phyloP scores from a whole-genome alignment of 371 early-diverging fungal species.

The Batrachochytrium dendrobatidis region DNA sequence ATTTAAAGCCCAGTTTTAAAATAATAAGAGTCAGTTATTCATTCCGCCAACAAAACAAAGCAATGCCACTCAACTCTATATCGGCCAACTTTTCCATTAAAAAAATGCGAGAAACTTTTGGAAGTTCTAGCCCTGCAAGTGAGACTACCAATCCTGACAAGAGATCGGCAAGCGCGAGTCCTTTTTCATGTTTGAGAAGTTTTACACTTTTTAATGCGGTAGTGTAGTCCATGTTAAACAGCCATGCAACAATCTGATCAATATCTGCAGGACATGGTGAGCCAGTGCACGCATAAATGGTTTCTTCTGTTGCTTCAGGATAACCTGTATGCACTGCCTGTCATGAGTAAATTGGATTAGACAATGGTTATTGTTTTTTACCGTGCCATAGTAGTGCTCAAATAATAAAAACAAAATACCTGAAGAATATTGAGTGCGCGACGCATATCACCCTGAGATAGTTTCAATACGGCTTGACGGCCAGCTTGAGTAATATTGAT shows the following conservation, averaged over 20 bases:
- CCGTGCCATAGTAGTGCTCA: conserved; percentile 93
- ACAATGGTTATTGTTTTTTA: conserved; percentile 8
- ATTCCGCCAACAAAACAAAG: conserved; percentile 3
- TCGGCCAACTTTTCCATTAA: conserved; percentile 75
- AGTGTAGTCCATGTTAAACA: conserved; percentile 74
- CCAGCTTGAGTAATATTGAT: too few relatives aligned
- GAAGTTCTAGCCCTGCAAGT: conserved; percentile 58
- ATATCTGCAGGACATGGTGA: conserved; percentile 87
- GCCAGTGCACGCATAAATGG: conserved; percentile 86
- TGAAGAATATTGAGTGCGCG: conserved; percentile 88
- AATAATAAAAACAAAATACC: too few relatives aligned
- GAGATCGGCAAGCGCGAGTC: conserved; percentile 85
- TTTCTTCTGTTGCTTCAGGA: conserved; percentile 61
- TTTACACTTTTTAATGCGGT: conserved; percentile 54
- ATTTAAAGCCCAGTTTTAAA: background rate
- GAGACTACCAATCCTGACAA: conserved; percentile 63
- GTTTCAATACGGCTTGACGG: too few relatives aligned
- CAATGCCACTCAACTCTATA: conserved; percentile 62
- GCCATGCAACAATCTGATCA: conserved; percentile 64
- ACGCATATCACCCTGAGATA: conserved; percentile 87
- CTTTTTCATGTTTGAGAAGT: conserved; percentile 68
- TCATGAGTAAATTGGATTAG: background rate
- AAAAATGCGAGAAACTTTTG: conserved; percentile 52
- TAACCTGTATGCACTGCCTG: conserved; percentile 77
- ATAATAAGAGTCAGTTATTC: background rate